A percentile compares a stretch with the other conserved stretches of the same genome.
Conservation (phyloP, 1,139 yeast genomes). For the Kurtzmaniella quercitrusa region DNA sequence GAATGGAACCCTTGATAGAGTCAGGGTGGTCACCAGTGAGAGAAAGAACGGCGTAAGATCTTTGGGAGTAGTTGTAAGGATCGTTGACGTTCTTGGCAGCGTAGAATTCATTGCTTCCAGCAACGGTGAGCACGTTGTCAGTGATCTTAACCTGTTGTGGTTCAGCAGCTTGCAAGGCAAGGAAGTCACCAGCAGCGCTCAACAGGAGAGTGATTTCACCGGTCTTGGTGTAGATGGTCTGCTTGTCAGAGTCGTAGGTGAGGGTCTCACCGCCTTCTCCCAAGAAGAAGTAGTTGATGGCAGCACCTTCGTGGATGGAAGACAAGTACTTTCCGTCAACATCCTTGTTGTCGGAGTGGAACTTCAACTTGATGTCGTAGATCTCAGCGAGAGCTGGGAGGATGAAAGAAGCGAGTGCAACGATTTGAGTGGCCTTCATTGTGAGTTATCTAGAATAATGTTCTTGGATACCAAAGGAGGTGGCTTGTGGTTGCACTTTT, state of each 20-base stretch:
- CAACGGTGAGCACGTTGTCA: not conserved
- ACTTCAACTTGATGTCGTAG: constrained; percentile 4
- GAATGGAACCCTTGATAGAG: constrained; percentile 14
- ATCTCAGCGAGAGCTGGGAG: constrained; percentile 6
- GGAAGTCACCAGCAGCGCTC: not conserved
- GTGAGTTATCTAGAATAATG: not conserved
- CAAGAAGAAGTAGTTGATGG: constrained; percentile 15
- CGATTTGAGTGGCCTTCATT: constrained; percentile 7
- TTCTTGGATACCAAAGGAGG: not conserved
- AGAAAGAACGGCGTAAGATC: constrained; percentile 20
- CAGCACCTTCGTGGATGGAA: constrained; percentile 17
- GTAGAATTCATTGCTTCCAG: constrained; percentile 21
- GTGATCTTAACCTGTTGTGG: not conserved
- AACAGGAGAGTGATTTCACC: not conserved
- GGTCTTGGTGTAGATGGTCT: not conserved
- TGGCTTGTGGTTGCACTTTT: not conserved
- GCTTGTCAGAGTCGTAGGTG: constrained; percentile 8
- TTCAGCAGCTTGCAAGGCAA: constrained; percentile 3
- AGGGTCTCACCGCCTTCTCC: constrained; percentile 10
- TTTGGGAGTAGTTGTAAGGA: constrained; percentile 37
- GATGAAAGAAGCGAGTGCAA: constrained; percentile 6
- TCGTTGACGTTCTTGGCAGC: constrained; percentile 41
- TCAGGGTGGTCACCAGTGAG: constrained; percentile 15
- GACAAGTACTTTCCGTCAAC: constrained; percentile 10
- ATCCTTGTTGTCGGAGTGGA: constrained; percentile 8